These are phyloP conservation scores for Wickerhamiella parazyma DNA, from an alignment of 805 yeast species.

Conservation along the genomic window DNA sequence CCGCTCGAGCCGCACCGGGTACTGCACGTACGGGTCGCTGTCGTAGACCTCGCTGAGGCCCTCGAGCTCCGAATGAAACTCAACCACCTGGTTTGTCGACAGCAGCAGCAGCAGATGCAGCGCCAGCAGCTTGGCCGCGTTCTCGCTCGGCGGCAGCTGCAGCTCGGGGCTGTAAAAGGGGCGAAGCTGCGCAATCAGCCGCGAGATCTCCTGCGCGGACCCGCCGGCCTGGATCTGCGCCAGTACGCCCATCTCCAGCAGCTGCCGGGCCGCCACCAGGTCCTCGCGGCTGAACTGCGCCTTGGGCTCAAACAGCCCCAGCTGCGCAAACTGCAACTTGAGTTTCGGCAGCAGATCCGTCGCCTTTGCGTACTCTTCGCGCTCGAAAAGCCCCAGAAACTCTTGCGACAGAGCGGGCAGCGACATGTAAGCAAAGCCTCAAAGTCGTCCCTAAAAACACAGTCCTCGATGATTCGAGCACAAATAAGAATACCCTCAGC, in stretches of 20 bases:
- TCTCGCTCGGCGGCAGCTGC: slow-evolving; percentile 35
- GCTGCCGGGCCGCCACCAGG: slow-evolving; percentile 62
- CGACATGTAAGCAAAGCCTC: slow-evolving; percentile 27
- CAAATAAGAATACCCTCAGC: too few relatives aligned
- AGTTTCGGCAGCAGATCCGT: slow-evolving; percentile 51
- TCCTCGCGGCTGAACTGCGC: slow-evolving; percentile 34
- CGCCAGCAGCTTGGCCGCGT: slow-evolving; percentile 60
- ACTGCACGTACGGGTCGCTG: slow-evolving; percentile 54
- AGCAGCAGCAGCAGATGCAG: slow-evolving; percentile 63
- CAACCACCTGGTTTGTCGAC: slow-evolving; percentile 71
- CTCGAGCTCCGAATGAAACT: slow-evolving; percentile 84
- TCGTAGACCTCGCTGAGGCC: slow-evolving; percentile 45
- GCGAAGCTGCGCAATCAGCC: slow-evolving; percentile 57
- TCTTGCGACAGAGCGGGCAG: slow-evolving; percentile 58
- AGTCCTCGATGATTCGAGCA: too few relatives aligned
- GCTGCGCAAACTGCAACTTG: slow-evolving; percentile 66
- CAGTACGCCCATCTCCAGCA: slow-evolving; percentile 80
- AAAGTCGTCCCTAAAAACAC: too few relatives aligned
- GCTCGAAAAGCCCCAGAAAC: slow-evolving; percentile 49
- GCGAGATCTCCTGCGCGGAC: slow-evolving; percentile 47
- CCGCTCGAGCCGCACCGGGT: slow-evolving; percentile 80
- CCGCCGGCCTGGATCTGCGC: slow-evolving; percentile 53
- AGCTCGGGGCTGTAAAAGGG: slow-evolving; percentile 50
- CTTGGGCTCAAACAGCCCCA: slow-evolving; percentile 60
- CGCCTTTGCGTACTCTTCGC: slow-evolving; percentile 49